A percentile compares a stretch with the other conserved stretches of the same genome.
Conservation (phyloP, 192 early-diverging fungal species). For the Chytriomyces sp. region DNA sequence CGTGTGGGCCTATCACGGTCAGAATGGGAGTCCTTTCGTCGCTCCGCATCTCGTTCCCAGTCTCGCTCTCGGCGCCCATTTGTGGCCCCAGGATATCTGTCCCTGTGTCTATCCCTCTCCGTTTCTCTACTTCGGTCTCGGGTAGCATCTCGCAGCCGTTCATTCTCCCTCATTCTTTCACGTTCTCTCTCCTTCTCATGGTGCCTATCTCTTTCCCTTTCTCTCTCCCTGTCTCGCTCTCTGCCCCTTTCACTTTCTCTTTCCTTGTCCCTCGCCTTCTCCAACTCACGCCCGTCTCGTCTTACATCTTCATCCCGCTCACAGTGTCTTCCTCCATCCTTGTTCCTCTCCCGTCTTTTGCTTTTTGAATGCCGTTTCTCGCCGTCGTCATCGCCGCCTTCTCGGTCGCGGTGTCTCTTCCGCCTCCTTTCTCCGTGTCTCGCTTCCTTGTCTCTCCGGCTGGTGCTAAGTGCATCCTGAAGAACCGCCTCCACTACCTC, state of each 20-base stretch:
- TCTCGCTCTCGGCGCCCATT: constrained; percentile 1
- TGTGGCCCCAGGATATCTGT: background rate
- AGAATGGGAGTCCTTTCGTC: background rate
- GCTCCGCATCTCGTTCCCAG: background rate
- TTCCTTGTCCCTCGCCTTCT: background rate
- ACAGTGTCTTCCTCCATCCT: background rate
- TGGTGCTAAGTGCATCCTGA: background rate
- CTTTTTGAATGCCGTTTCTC: background rate
- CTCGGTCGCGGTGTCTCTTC: constrained; percentile 9
- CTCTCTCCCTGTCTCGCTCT: constrained; percentile 6
- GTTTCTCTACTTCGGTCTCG: background rate
- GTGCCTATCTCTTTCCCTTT: background rate
- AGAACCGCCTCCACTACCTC: background rate
- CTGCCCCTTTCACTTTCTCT: background rate
- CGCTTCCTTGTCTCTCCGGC: background rate
- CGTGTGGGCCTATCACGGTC: background rate
- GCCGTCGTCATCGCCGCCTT: background rate
- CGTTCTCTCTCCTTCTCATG: constrained; percentile 10
- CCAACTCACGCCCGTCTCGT: background rate
- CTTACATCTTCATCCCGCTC: background rate
- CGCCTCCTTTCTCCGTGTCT: background rate
- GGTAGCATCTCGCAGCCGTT: background rate
- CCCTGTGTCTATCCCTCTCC: background rate
- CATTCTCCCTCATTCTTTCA: constrained; percentile 2
- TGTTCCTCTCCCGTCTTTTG: no score